Base-by-base conservation (phyloP, 352 stramenopile species). In the Pythium graminicola region DNA sequence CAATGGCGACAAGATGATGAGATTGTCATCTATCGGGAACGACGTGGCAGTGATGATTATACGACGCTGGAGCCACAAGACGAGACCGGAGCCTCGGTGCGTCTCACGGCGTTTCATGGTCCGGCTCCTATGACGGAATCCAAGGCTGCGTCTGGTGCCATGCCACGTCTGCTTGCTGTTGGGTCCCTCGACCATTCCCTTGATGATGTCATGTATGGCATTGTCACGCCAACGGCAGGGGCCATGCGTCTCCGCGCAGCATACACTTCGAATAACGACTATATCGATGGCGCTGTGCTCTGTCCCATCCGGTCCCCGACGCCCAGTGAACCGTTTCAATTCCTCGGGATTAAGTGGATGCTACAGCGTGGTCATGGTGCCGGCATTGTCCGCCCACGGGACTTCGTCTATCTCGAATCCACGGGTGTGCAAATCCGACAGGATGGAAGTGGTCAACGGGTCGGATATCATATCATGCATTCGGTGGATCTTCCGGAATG, bases 191-290 rank as follows among this genome's bases (percentile, higher is more conserved):
- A 65, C 8, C 75, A 65, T 16, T 63, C 53, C 1, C 61, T 88
- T 2, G 66, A 85, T 39, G 74, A 86, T 60, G 62, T 83, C 33
- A 67, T 84, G 54, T 88, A 85, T 57, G 74, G 70, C 13, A 60
- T 75, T 26, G 60, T 83, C 32, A 68, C 70, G 58, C 63, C 71
- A 29, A 80, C 64, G 17, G 72, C 70, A 38, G 65, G 69, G 6
- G 60, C 67, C 29, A 76, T 85, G 69, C 50, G 57, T 17, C 74
- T 86, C 51, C 79, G 76, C 56, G 66, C 72, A 1, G 64, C 71
- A 22, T 84, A 81, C 57, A 64, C 72, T 42, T 36, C 49, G 3
- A 69, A 78, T 46, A 40, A 54, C 44, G 74, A 75, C 45, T 78
- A 80, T 45, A 55, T 65, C 22, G 74, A 88, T 59, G 69, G 62